Evolutionary conservation across 1,284 basidiomycete genomes (phyloP).

Genomic region (Leccinum solheimii): DNA sequence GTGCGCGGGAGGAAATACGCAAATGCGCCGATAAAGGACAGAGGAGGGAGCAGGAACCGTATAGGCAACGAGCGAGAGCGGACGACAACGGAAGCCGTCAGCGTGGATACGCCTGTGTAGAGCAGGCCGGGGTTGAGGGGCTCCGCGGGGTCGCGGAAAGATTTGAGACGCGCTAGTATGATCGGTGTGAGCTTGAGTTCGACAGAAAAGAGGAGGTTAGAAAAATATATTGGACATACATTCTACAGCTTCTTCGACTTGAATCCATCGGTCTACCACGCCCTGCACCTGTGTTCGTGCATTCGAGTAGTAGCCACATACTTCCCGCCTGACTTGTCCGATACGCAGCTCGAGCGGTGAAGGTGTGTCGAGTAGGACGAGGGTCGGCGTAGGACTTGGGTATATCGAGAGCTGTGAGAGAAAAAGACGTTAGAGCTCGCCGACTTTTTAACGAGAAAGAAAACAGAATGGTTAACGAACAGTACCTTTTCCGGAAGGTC

Average conservation of each 20-base stretch:
- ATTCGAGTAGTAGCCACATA: constrained; percentile 53
- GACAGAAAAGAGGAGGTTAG: too few species aligned
- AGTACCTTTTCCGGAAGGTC: constrained; percentile 30
- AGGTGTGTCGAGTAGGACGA: constrained; percentile 70
- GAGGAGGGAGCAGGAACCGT: constrained; percentile 70
- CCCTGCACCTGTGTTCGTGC: constrained; percentile 66
- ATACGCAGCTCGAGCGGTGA: constrained; percentile 75
- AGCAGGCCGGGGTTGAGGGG: constrained; percentile 82
- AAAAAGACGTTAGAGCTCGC: not conserved
- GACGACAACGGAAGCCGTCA: constrained; percentile 84
- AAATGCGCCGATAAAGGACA: constrained; percentile 63
- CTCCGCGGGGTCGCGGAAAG: constrained; percentile 77
- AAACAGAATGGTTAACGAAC: not conserved
- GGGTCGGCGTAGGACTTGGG: constrained; percentile 53
- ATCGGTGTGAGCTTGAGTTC: not conserved
- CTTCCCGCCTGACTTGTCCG: constrained; percentile 59
- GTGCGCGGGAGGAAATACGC: constrained; percentile 83
- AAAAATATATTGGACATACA: constrained; percentile 51
- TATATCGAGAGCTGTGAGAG: constrained; percentile 79
- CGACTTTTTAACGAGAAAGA: too few species aligned
- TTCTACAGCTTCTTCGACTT: constrained; percentile 79
- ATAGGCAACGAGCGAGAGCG: constrained; percentile 70
- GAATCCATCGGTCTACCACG: constrained; percentile 77
- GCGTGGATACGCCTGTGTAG: constrained; percentile 85
- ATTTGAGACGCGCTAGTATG: constrained; percentile 71